Percentiles rank a stretch among this genome's conserved stretches.
Evolutionary conservation across 1,139 yeast genomes (phyloP).

Genomic region (Blastobotrys petasosporus): DNA sequence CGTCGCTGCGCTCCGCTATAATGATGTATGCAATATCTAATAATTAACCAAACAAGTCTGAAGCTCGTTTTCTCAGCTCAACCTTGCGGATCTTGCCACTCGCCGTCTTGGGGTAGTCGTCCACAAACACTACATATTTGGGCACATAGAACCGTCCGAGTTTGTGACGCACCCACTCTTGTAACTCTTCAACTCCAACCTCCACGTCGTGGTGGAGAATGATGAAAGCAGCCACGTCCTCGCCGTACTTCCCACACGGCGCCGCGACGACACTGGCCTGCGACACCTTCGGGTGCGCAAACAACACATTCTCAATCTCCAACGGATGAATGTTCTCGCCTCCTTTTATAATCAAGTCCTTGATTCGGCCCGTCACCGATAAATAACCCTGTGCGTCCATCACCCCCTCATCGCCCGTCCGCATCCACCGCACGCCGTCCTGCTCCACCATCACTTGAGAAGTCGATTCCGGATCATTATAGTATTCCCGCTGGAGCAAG

Average conservation of each 20-base stretch:
- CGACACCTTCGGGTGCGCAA: constrained; percentile 27
- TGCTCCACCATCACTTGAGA: constrained; percentile 28
- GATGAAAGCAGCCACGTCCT: constrained; percentile 31
- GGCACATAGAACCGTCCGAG: constrained; percentile 33
- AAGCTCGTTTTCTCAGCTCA: constrained; percentile 25
- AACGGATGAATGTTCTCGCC: constrained; percentile 36
- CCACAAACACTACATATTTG: constrained; percentile 27
- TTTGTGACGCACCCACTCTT: constrained; percentile 22
- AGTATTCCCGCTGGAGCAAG: constrained; percentile 28
- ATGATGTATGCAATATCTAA: no score
- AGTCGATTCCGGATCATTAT: constrained; percentile 27
- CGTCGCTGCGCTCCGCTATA: background rate
- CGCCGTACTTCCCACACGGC: constrained; percentile 32
- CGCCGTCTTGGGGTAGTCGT: constrained; percentile 33
- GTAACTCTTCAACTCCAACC: constrained; percentile 19
- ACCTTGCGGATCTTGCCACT: constrained; percentile 34
- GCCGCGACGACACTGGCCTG: constrained; percentile 34
- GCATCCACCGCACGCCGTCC: constrained; percentile 31
- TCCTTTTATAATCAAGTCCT: constrained; percentile 34
- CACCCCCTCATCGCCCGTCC: constrained; percentile 34
- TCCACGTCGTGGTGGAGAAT: constrained; percentile 18
- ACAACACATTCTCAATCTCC: constrained; percentile 32
- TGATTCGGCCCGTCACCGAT: constrained; percentile 33
- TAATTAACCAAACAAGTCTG: background rate
- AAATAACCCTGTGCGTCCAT: constrained; percentile 30